These are phyloP conservation scores for Linum usitatissimum DNA, from an alignment of 345 rosid genomes.

Conservation along the genomic window DNA sequence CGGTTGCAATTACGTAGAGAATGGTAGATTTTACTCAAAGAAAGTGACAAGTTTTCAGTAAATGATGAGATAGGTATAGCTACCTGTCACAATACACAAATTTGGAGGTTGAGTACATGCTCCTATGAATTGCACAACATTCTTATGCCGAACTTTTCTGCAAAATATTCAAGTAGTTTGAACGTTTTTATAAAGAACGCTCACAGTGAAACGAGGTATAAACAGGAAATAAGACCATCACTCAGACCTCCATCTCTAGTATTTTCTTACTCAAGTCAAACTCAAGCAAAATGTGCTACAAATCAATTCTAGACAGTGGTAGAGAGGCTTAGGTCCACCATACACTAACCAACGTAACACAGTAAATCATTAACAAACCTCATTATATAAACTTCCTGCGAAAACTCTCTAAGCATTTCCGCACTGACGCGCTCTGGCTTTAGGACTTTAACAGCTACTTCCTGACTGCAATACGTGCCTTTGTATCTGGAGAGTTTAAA, in stretches of 20 bases:
- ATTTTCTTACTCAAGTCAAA: neutral
- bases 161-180: slow-evolving; percentile 13
- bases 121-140: slow-evolving; percentile 89
- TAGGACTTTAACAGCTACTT: slow-evolving; percentile 84
- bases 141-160: slow-evolving; percentile 92
- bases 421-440: slow-evolving; percentile 71
- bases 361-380: slow-evolving; percentile 40
- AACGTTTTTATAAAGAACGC: neutral
- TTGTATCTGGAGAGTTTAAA: slow-evolving; percentile 40
- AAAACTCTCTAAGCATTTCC: slow-evolving; percentile 74
- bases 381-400: slow-evolving; percentile 95
- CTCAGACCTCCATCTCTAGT: neutral
- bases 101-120: slow-evolving; percentile 82
- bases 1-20: slow-evolving; percentile 8
- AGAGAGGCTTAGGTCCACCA: neutral
- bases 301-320: neutral
- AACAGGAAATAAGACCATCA: neutral
- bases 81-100: slow-evolving; percentile 92
- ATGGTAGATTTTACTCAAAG: slow-evolving; percentile 8
- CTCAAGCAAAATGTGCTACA: neutral
- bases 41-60: neutral
- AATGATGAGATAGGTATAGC: slow-evolving; percentile 5
- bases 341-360: neutral
- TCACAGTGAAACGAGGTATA: neutral
- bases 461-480: slow-evolving; percentile 91